Conservation (phyloP, 176 grass and related monocot genomes). For the Oryza nivara region DNA sequence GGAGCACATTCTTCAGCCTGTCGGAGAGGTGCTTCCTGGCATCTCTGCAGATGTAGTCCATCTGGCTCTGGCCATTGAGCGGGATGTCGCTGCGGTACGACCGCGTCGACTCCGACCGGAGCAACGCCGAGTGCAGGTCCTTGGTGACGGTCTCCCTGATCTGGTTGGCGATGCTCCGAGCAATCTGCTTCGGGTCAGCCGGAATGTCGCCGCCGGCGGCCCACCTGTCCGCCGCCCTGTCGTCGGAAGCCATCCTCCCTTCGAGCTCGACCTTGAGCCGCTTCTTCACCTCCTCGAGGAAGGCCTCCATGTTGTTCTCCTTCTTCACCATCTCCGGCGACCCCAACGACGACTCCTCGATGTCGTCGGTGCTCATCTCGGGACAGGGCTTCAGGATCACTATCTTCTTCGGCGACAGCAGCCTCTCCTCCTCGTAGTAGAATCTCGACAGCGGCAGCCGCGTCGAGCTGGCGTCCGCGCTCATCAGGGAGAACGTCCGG, state of each 20-base stretch:
- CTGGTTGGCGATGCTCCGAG: conserved; percentile 69
- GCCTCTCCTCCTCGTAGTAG: conserved; percentile 51
- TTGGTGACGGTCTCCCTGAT: conserved; percentile 71
- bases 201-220: not conserved
- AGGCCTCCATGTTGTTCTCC: conserved; percentile 84
- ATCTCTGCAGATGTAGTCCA: conserved; percentile 58
- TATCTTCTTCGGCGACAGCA: conserved; percentile 69
- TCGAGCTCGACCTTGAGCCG: conserved; percentile 82
- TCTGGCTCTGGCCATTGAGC: conserved; percentile 48
- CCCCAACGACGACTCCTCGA: conserved; percentile 70
- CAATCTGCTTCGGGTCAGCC: conserved; percentile 76
- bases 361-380: conserved; percentile 63
- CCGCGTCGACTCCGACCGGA: conserved; percentile 63
- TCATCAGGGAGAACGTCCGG: conserved; percentile 43
- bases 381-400: conserved; percentile 90
- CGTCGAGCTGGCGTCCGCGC: conserved; percentile 30
- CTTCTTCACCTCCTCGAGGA: conserved; percentile 95
- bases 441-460: conserved; percentile 45
- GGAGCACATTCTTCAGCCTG: conserved; percentile 66
- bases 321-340: conserved; percentile 86
- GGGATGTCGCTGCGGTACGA: conserved; percentile 58
- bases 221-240: conserved; percentile 44
- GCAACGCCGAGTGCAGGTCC: conserved; percentile 56
- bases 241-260: conserved; percentile 44
- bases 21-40: conserved; percentile 74